phyloP scores from a whole-genome alignment of 495 filamentous ascomycete species.

The Penicillium paxilli region DNA sequence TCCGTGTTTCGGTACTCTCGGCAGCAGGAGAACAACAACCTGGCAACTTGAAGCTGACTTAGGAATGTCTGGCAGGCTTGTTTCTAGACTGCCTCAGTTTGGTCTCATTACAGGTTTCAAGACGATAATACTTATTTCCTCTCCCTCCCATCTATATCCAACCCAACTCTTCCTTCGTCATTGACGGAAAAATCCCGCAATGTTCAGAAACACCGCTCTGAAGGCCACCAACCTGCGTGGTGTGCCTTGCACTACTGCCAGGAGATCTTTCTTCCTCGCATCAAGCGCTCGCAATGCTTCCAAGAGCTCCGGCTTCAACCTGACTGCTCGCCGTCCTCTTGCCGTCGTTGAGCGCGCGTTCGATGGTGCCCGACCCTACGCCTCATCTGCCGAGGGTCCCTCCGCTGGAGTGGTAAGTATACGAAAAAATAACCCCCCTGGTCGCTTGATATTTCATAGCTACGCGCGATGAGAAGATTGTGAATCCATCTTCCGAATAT shows the following conservation, averaged over 20 bases:
- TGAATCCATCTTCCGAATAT: not conserved
- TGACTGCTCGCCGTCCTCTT: slow-evolving; percentile 44
- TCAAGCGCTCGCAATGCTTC: slow-evolving; percentile 43
- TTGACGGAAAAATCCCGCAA: slow-evolving; percentile 37
- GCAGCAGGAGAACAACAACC: slow-evolving; percentile 20
- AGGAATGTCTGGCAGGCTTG: slow-evolving; percentile 3
- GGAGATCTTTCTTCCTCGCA: slow-evolving; percentile 47
- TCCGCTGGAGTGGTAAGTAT: slow-evolving; percentile 37
- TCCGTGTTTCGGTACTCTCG: slow-evolving; percentile 33
- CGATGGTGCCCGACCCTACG: slow-evolving; percentile 51
- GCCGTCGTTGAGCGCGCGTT: slow-evolving; percentile 40
- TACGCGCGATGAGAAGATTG: slow-evolving; percentile 7
- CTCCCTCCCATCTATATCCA: slow-evolving; percentile 9
- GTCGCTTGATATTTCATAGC: slow-evolving; percentile 11
- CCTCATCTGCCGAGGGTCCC: slow-evolving; percentile 49
- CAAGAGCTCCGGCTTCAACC: slow-evolving; percentile 45
- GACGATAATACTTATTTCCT: not conserved
- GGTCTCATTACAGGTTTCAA: slow-evolving; percentile 7
- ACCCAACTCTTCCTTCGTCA: slow-evolving; percentile 11
- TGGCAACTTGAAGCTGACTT: slow-evolving; percentile 24
- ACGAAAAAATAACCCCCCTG: not conserved
- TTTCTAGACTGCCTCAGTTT: slow-evolving; percentile 1
- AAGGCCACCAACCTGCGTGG: slow-evolving; percentile 51
- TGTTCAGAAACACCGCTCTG: slow-evolving; percentile 46
- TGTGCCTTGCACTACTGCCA: slow-evolving; percentile 47